Conservation (phyloP, 495 filamentous ascomycete genomes). For the Aspergillus homomorphus region DNA sequence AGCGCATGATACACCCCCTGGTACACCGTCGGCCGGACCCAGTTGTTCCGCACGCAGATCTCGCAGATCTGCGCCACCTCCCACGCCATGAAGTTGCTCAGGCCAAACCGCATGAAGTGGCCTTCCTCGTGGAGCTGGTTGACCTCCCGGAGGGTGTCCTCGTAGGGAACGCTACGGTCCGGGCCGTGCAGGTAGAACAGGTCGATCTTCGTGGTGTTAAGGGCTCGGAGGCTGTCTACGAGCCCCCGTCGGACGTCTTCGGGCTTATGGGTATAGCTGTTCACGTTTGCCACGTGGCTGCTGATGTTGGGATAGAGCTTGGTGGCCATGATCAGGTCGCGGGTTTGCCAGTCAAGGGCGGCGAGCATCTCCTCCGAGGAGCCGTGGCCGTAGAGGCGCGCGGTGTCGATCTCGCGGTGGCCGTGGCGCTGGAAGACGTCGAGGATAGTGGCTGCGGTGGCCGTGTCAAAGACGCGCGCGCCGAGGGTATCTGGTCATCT, state of each 20-base stretch:
- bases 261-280: constrained; percentile 25
- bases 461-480: constrained; percentile 16
- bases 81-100: constrained; percentile 43
- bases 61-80: constrained; percentile 44
- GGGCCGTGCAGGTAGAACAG: constrained; percentile 47
- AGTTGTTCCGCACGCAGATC: constrained; percentile 40
- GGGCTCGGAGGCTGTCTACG: constrained; percentile 37
- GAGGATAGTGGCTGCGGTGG: constrained; percentile 24
- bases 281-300: constrained; percentile 1
- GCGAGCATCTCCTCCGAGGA: constrained; percentile 50
- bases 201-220: constrained; percentile 31
- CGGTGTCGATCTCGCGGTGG: constrained; percentile 58
- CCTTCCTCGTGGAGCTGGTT: constrained; percentile 36
- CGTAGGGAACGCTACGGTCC: constrained; percentile 40
- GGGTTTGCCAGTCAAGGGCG: constrained; percentile 48
- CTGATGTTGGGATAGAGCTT: constrained; percentile 45
- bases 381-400: constrained; percentile 50
- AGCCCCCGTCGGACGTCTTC: constrained; percentile 38
- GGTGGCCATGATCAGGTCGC: constrained; percentile 54
- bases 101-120: constrained; percentile 40
- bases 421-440: constrained; percentile 55
- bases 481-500: constrained; percentile 12
- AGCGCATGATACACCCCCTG: constrained; percentile 50
- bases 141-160: constrained; percentile 40
- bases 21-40: constrained; percentile 45